A percentile compares a stretch with the other conserved stretches of the same genome.
Conservation (phyloP, 176 grass and related monocot genomes). For the Guadua angustifolia region DNA sequence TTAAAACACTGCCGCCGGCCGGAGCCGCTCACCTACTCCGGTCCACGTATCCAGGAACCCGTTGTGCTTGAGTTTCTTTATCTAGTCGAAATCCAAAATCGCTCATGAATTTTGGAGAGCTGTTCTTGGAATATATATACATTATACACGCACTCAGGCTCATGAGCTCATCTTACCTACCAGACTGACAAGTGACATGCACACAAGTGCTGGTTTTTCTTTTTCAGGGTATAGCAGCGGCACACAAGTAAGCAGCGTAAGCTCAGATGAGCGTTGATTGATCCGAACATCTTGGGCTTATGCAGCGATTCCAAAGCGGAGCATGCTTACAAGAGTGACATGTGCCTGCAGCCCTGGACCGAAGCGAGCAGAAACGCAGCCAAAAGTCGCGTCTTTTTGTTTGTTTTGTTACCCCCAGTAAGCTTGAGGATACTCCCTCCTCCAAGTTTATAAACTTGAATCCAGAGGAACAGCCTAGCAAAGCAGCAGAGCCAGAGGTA, state of each 20-base stretch:
- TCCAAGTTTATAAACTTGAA: too few species aligned
- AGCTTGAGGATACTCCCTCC: too few species aligned
- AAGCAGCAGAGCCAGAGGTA: neutral
- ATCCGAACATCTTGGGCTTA: conserved; percentile 25
- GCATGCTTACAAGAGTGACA: neutral
- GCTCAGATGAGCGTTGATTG: neutral
- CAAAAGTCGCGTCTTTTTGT: neutral
- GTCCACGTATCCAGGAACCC: conserved; percentile 4
- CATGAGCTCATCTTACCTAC: neutral
- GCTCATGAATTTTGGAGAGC: too few species aligned
- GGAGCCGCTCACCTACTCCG: neutral
- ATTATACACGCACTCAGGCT: neutral
- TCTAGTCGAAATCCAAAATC: neutral
- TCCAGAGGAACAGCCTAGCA: neutral
- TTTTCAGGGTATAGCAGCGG: neutral
- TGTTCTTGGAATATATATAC: too few species aligned
- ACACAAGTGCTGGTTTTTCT: neutral
- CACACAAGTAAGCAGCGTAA: neutral
- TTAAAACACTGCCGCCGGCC: too few species aligned
- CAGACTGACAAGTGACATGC: neutral
- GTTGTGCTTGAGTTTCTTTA: neutral
- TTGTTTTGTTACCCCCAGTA: neutral
- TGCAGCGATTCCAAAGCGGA: neutral
- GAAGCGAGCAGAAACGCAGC: neutral
- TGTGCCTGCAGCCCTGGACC: neutral